Percentiles rank a stretch among this genome's conserved stretches.
phyloP scores from a whole-genome alignment of 306 rosid genomes.

The Rosa lucieae region DNA sequence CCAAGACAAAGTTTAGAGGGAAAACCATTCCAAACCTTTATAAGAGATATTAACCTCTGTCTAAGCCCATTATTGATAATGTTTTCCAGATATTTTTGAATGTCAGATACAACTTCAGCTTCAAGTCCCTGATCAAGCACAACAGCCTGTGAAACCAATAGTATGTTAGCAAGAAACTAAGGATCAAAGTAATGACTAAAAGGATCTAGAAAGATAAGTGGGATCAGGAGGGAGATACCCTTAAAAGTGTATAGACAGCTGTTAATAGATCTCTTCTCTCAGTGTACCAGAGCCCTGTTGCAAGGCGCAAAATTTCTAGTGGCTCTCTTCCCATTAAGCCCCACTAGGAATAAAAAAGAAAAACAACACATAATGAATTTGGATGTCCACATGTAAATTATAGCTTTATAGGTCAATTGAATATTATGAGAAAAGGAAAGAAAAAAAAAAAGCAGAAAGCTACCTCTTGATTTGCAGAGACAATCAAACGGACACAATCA shows the following conservation, averaged over 20 bases:
- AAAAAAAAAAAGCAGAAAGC: slow-evolving; percentile 19
- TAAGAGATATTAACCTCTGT: slow-evolving; percentile 74
- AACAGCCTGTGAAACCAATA: slow-evolving; percentile 63
- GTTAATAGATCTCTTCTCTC: slow-evolving; percentile 92
- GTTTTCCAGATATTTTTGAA: slow-evolving; percentile 86
- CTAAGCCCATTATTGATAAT: slow-evolving; percentile 76
- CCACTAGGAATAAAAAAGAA: slow-evolving; percentile 50
- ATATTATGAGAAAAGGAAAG: neutral
- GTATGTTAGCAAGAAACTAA: slow-evolving; percentile 18
- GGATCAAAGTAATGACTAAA: slow-evolving; percentile 13
- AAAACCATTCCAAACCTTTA: slow-evolving; percentile 59
- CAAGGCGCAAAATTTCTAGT: slow-evolving; percentile 70
- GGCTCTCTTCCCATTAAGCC: slow-evolving; percentile 93
- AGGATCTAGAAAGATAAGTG: slow-evolving; percentile 19
- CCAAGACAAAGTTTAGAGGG: neutral
- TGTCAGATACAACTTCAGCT: slow-evolving; percentile 65
- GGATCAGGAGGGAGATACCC: slow-evolving; percentile 51
- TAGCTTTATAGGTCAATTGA: neutral
- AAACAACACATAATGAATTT: neutral
- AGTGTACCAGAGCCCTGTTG: slow-evolving; percentile 94
- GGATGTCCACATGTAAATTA: neutral
- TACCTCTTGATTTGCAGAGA: slow-evolving; percentile 91
- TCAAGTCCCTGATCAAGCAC: slow-evolving; percentile 95
- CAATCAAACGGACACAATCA: slow-evolving; percentile 80
- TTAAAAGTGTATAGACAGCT: slow-evolving; percentile 73